Percentiles rank a stretch among this genome's conserved stretches.
These are phyloP conservation scores for Alternaria viburni DNA, from an alignment of 2,329 filamentous ascomycete genomes.

Conservation along the genomic window DNA sequence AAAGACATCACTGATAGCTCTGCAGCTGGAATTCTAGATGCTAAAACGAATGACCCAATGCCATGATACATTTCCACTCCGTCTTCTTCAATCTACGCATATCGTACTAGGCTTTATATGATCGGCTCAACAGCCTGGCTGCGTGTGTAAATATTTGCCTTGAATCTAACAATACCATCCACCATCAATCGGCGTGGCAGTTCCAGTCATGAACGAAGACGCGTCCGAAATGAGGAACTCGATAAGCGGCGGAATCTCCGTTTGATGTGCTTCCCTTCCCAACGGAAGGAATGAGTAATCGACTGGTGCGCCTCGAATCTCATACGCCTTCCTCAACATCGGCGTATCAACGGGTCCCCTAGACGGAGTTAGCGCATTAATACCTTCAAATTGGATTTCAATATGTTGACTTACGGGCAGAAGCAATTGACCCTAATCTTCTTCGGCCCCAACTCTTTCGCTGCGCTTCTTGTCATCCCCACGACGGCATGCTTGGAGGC, in stretches of 20 bases:
- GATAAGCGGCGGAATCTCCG: constrained; percentile 53
- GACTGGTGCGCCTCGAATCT: constrained; percentile 23
- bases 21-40: too few relatives aligned
- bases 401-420: constrained; percentile 38
- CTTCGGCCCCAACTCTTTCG: constrained; percentile 49
- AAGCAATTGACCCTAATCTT: constrained; percentile 45
- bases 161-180: constrained; percentile 46
- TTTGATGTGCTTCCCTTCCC: constrained; percentile 32
- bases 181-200: constrained; percentile 56
- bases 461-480: constrained; percentile 49
- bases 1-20: too few relatives aligned
- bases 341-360: constrained; percentile 45
- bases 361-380: background rate
- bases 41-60: too few relatives aligned
- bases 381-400: too few relatives aligned
- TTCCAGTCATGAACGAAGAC: constrained; percentile 55
- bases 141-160: too few relatives aligned
- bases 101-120: too few relatives aligned
- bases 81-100: too few relatives aligned
- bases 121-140: too few relatives aligned
- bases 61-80: too few relatives aligned
- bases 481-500: constrained; percentile 52
- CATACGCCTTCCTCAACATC: constrained; percentile 34
- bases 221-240: constrained; percentile 57
- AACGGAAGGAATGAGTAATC: constrained; percentile 33